Conservation (phyloP, 2,329 filamentous ascomycete species). For the Colletotrichum tropicicola region DNA sequence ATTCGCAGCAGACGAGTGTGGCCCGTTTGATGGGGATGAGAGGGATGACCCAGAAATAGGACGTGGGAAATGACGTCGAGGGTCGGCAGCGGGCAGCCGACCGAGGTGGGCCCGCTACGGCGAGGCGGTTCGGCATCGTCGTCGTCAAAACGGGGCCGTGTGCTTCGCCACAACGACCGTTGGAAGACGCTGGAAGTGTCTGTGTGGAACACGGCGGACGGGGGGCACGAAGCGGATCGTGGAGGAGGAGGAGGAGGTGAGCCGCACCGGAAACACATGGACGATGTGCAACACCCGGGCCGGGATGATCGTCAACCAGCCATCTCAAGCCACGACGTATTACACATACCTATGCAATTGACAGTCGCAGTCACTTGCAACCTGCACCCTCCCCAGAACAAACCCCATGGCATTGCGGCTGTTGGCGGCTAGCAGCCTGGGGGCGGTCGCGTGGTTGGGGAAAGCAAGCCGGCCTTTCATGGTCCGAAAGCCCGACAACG, state of each 20-base stretch:
- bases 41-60: constrained; percentile 6
- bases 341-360: too few species aligned
- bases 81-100: constrained; percentile 6
- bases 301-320: neutral
- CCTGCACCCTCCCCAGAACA: too few species aligned
- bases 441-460: neutral
- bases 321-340: too few species aligned
- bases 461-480: neutral
- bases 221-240: neutral
- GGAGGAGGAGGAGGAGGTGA: neutral
- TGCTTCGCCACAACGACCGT: constrained; percentile 11
- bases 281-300: constrained; percentile 2
- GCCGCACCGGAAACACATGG: neutral
- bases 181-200: constrained; percentile 1
- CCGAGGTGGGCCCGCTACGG: constrained; percentile 11
- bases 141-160: constrained; percentile 19
- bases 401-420: too few species aligned
- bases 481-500: constrained; percentile 12
- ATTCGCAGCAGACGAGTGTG: neutral
- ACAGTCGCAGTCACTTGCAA: too few species aligned
- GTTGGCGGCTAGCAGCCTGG: neutral
- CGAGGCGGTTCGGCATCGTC: constrained; percentile 17
- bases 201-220: neutral
- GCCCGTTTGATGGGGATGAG: neutral
- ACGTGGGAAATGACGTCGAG: constrained; percentile 22